Evolutionary conservation across 2,329 filamentous ascomycete species (phyloP), one percentile per base, ranked within the genome.

Genomic region (Xylaria multiplex): DNA sequence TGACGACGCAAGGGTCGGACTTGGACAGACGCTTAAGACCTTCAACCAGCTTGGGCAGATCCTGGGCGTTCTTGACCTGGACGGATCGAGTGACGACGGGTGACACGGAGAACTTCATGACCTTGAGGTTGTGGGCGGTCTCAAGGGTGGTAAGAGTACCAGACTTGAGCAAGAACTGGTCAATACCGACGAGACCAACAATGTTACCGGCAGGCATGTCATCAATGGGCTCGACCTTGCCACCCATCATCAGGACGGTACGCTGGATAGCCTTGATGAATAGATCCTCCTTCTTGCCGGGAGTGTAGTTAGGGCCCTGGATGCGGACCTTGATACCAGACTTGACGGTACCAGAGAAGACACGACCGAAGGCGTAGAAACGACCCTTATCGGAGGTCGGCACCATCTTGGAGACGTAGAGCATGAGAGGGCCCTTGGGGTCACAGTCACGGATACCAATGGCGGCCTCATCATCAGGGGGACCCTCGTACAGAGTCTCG

Each of bases 361-460:
- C 96, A 97, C 96, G 96, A 86, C 96, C 96, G 86, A 99, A 99
- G 82, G 96, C 96, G 87, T 97, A 99, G 93, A 99, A 99, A 86
- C 96, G 95, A 84, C 96, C 96, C 91, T 97, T 98, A 81, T 99
- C 96, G 78, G 93, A 96, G 76, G 96, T 99, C 79, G 96, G 96
- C 80, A 99, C 96, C 96, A 99, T 99, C 93, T 99, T 99, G 83
- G 96, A 99, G 83, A 99, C 94, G 92, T 99, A 99, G 76, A 98
- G 88, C 96, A 99, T 99, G 84, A 99, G 96, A 78, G 95, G 93
- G 82, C 89, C 96, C 88, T 97, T 97, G 84, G 95, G 88, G 83
- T 99, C 93, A 83, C 96, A 98, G 88, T 98, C 93, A 78, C 94
- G 94, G 89, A 99, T 97, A 89, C 90, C 93, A 81, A 97, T 92